Conservation (phyloP, 352 stramenopile genomes). For the Phytophthora syringae region DNA sequence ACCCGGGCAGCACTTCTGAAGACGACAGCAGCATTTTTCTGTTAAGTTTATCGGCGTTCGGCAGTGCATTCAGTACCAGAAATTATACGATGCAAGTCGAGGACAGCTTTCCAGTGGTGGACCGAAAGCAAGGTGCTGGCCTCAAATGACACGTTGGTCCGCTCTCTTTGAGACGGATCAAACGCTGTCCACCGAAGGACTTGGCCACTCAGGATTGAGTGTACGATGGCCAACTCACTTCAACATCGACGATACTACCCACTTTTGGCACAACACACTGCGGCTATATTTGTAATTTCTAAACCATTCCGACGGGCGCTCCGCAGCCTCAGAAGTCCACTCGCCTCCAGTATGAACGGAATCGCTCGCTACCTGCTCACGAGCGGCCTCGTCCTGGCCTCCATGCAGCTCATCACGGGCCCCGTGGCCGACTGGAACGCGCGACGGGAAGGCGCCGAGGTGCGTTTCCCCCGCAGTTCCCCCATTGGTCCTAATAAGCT, state of each 20-base stretch:
- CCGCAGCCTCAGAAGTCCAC: constrained; percentile 27
- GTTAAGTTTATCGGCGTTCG: neutral
- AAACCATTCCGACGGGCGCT: constrained; percentile 14
- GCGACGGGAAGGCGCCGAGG: constrained; percentile 68
- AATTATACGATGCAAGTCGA: neutral
- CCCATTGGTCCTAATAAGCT: neutral
- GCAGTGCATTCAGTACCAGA: neutral
- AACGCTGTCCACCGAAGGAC: constrained; percentile 17
- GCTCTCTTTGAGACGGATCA: neutral
- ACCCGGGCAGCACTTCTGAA: neutral
- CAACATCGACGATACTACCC: neutral
- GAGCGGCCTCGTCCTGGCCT: constrained; percentile 68
- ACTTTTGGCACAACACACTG: neutral
- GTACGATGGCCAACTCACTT: neutral
- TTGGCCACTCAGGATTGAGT: constrained; percentile 1
- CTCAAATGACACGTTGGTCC: constrained; percentile 10
- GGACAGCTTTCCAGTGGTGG: neutral
- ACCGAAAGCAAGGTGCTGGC: constrained; percentile 8
- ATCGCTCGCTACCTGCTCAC: constrained; percentile 77
- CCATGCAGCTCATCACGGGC: constrained; percentile 70
- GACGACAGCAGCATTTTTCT: neutral
- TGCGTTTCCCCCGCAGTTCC: constrained; percentile 32
- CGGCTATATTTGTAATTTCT: neutral
- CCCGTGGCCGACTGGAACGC: constrained; percentile 80
- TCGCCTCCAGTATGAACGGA: constrained; percentile 63